Evolutionary conservation across 2,329 filamentous ascomycete species (phyloP).

Genomic region (Verticillium nubilum): DNA sequence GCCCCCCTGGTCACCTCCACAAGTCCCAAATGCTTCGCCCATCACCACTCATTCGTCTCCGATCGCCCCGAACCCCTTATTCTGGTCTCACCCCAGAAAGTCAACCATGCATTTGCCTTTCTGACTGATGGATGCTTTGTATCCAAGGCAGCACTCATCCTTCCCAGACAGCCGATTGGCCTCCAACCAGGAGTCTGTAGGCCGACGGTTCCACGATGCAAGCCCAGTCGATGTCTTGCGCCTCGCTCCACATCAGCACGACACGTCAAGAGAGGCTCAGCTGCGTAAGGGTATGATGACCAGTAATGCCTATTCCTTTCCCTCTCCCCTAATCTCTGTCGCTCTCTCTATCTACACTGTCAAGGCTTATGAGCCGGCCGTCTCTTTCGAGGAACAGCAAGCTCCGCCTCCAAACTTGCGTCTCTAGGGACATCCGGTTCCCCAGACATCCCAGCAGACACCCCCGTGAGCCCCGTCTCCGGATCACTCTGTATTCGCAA

Average conservation of each 20-base stretch:
- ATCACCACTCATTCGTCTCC: not conserved
- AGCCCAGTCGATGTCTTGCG: not conserved
- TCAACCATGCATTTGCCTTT: too few relatives aligned
- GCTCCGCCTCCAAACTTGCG: constrained; percentile 3
- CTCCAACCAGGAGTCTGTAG: not conserved
- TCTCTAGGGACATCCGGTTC: constrained; percentile 1
- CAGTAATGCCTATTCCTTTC: constrained; percentile 6
- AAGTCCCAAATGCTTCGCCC: not conserved
- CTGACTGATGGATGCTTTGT: not conserved
- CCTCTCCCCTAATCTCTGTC: not conserved
- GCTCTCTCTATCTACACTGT: constrained; percentile 10
- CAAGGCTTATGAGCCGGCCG: constrained; percentile 7
- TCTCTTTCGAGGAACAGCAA: constrained; percentile 10
- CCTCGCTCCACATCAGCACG: not conserved
- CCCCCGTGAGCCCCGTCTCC: constrained; percentile 2
- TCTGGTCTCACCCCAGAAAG: too few relatives aligned
- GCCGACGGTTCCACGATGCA: too few relatives aligned
- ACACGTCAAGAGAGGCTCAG: not conserved
- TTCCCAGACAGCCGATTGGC: not conserved
- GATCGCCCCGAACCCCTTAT: not conserved
- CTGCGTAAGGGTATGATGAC: not conserved
- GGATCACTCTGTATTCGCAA: constrained; percentile 1
- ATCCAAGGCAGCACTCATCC: not conserved
- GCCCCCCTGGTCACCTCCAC: not conserved
- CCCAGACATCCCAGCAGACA: not conserved